These are phyloP conservation scores for Linnemannia elongata DNA, from an alignment of 192 early-diverging fungal genomes.

Conservation along the genomic window DNA sequence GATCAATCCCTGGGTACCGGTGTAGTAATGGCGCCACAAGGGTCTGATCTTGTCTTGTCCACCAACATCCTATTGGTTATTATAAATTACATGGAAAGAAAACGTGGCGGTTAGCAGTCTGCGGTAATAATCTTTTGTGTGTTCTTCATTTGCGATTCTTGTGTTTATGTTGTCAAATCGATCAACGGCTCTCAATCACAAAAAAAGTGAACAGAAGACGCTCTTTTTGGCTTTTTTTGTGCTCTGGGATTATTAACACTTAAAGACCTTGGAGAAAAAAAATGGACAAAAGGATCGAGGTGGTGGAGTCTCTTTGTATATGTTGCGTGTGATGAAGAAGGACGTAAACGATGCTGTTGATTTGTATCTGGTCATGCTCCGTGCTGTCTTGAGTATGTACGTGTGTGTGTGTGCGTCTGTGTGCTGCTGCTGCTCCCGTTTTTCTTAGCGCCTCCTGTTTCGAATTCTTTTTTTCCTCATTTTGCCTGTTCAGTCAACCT, in stretches of 20 bases:
- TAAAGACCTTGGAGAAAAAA: not conserved
- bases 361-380: no score
- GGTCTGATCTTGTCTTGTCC: constrained; percentile 94
- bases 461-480: not conserved
- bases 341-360: no score
- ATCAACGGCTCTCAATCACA: constrained; percentile 4
- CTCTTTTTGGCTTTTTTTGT: not conserved
- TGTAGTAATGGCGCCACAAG: constrained; percentile 89
- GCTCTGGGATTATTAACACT: not conserved
- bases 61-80: constrained; percentile 77
- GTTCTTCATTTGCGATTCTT: not conserved
- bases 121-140: no score
- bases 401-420: no score
- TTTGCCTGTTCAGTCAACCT: not conserved
- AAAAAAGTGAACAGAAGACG: not conserved
- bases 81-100: not conserved
- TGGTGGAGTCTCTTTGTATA: not conserved
- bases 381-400: no score
- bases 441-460: not conserved
- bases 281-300: not conserved
- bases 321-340: not conserved
- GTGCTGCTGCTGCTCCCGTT: not conserved
- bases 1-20: constrained; percentile 87
- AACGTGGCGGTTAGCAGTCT: not conserved
- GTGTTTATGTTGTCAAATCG: not conserved